phyloP scores from a whole-genome alignment of 306 rosid species.

The Fragaria ananassa region DNA sequence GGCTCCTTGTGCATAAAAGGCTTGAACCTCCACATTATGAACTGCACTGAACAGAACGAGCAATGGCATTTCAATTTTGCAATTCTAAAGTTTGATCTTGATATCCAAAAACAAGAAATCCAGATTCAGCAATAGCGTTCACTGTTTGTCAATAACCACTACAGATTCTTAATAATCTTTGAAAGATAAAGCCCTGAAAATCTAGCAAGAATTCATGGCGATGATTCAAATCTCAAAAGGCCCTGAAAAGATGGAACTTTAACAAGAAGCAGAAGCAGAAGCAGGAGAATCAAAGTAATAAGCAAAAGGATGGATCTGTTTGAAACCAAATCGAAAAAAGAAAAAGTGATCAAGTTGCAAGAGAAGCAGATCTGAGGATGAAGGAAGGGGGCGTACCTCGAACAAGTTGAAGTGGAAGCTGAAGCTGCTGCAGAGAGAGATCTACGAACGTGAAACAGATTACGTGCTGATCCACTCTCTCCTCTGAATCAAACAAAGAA shows the following conservation, averaged over 20 bases:
- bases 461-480: neutral
- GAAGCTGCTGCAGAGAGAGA: neutral
- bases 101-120: neutral
- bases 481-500: neutral
- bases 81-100: neutral
- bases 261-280: neutral
- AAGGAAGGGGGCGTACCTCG: neutral
- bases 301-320: neutral
- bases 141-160: neutral
- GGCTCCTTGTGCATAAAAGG: conserved; percentile 87
- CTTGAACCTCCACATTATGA: conserved; percentile 86
- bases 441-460: neutral
- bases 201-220: neutral
- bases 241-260: neutral
- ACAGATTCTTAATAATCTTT: neutral
- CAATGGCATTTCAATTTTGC: neutral
- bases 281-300: neutral
- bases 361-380: neutral
- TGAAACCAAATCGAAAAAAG: neutral
- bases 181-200: neutral
- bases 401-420: neutral
- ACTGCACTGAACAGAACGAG: too few relatives aligned
- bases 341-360: neutral
- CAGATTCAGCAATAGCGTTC: neutral
- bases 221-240: neutral